Evolutionary conservation across 2,329 filamentous ascomycete species (phyloP).

Genomic region (Talaromyces sp.): DNA sequence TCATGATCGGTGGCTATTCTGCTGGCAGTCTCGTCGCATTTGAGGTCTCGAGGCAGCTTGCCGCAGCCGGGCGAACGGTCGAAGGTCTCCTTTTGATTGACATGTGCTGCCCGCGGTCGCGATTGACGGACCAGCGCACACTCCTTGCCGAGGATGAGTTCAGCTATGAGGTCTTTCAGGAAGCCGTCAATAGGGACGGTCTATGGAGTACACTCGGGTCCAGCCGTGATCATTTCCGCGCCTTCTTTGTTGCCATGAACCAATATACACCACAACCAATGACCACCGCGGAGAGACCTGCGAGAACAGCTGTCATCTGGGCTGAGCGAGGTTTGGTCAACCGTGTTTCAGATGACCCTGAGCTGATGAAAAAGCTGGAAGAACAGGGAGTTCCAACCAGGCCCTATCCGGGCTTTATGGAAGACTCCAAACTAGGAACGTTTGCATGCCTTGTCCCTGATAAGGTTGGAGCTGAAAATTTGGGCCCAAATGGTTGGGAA

Average conservation of each 20-base stretch:
- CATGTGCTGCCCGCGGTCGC: neutral
- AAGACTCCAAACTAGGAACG: neutral
- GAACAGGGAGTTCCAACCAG: neutral
- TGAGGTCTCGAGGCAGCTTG: neutral
- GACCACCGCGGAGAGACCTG: neutral
- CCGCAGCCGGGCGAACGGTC: neutral
- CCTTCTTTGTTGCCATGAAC: neutral
- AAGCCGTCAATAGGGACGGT: neutral
- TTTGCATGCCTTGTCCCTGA: neutral
- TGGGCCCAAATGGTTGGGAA: neutral
- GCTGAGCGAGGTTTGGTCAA: neutral
- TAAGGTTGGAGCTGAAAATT: neutral
- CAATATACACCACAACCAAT: neutral
- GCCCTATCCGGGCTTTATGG: neutral
- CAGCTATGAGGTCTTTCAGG: neutral
- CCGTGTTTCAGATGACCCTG: neutral
- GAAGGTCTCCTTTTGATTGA: neutral
- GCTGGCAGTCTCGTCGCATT: neutral
- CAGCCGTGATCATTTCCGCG: neutral
- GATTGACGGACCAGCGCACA: neutral
- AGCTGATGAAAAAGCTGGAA: neutral
- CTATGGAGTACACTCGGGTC: neutral
- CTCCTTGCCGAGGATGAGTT: neutral
- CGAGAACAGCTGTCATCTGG: neutral
- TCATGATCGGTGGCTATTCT: neutral